Evolutionary conservation across 257 asterid genomes (phyloP).

Genomic region (Ajuga chamaepitys): DNA sequence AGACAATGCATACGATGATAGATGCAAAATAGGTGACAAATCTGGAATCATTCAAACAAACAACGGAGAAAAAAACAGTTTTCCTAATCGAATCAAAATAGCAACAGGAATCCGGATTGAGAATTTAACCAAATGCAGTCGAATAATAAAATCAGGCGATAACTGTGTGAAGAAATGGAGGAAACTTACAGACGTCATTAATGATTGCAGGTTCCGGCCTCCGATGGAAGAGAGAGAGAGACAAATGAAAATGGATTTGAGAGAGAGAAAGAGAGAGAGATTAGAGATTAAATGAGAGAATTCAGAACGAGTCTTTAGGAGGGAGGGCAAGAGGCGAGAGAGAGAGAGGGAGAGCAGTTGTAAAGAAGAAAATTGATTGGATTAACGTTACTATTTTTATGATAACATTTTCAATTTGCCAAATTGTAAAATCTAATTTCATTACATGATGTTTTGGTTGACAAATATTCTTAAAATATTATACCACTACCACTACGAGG

Average conservation of each 20-base stretch:
- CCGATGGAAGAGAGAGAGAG: constrained; percentile 18
- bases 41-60: not conserved
- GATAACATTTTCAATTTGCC: no score
- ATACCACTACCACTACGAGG: no score
- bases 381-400: not conserved
- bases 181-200: constrained; percentile 58
- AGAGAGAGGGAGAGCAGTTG: not conserved
- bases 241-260: constrained; percentile 14
- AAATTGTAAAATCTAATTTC: no score
- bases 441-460: no score
- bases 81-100: not conserved
- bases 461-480: no score
- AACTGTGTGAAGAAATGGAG: not conserved
- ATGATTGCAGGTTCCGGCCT: constrained; percentile 28
- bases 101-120: not conserved
- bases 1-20: not conserved
- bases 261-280: constrained; percentile 13
- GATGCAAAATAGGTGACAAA: not conserved
- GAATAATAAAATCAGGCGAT: not conserved
- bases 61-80: not conserved
- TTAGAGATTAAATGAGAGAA: constrained; percentile 16
- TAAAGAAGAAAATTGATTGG: not conserved
- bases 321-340: not conserved
- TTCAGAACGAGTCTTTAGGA: constrained; percentile 33
- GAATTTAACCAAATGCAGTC: not conserved